Evolutionary conservation across 495 filamentous ascomycete genomes (phyloP).

Genomic region (Podospora conica): DNA sequence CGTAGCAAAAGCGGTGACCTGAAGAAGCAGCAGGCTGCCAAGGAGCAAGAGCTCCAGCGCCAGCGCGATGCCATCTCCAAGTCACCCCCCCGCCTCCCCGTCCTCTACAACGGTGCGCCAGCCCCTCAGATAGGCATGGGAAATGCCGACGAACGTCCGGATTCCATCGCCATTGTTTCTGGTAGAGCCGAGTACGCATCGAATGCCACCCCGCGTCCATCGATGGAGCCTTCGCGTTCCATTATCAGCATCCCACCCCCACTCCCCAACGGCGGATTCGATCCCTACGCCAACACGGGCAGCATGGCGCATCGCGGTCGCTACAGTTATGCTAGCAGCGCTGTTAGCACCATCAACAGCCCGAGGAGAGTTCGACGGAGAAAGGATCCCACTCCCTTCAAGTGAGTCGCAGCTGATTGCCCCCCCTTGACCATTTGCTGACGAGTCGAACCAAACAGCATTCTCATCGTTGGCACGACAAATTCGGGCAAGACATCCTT

Average conservation of each 20-base stretch:
- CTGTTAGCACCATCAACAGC: constrained; percentile 87
- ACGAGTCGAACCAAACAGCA: constrained; percentile 46
- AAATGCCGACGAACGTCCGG: constrained; percentile 61
- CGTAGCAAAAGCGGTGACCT: constrained; percentile 76
- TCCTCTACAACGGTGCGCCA: constrained; percentile 55
- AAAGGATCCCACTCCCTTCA: constrained; percentile 96
- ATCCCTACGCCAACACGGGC: constrained; percentile 75
- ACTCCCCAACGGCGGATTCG: constrained; percentile 52
- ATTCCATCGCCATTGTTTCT: constrained; percentile 58
- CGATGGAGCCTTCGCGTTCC: constrained; percentile 39
- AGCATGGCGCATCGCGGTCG: constrained; percentile 97
- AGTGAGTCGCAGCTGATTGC: constrained; percentile 54
- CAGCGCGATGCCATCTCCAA: constrained; percentile 63
- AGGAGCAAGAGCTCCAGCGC: constrained; percentile 61
- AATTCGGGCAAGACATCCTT: constrained; percentile 95
- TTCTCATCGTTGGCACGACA: constrained; percentile 82
- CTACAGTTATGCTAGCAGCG: constrained; percentile 94
- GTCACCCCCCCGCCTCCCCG: constrained; percentile 73
- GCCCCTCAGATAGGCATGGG: constrained; percentile 58
- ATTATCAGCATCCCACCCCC: constrained; percentile 35
- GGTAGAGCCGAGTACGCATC: constrained; percentile 41
- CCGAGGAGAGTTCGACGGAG: constrained; percentile 85
- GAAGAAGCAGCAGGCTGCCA: constrained; percentile 56
- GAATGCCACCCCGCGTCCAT: constrained; percentile 36
- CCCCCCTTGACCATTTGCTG: neutral